phyloP scores from a whole-genome alignment of 345 rosid genomes.

The Dipteronia dyeriana region DNA sequence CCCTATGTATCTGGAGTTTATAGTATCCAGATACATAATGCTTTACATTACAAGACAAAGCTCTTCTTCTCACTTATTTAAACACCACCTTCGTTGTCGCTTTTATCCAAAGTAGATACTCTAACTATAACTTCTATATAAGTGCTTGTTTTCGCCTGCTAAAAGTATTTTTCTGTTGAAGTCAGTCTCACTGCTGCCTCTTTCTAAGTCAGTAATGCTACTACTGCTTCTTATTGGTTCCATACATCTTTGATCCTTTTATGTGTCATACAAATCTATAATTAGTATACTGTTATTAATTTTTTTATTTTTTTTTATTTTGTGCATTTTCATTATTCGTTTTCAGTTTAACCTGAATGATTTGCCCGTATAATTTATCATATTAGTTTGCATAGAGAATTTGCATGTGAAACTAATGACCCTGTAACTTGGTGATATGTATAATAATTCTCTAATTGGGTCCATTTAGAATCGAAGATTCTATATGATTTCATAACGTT shows the following conservation, averaged over 20 bases:
- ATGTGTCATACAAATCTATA: not conserved
- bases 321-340: too few species aligned
- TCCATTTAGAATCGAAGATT: too few species aligned
- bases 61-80: not conserved
- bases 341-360: too few species aligned
- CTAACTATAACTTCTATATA: not conserved
- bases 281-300: too few species aligned
- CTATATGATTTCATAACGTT: too few species aligned
- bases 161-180: not conserved
- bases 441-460: too few species aligned
- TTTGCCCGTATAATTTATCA: too few species aligned
- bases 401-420: not conserved
- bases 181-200: not conserved
- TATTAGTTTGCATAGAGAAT: not conserved
- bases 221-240: not conserved
- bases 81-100: not conserved
- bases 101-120: too few species aligned
- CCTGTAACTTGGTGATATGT: too few species aligned
- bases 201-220: not conserved
- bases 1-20: not conserved
- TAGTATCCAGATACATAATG: not conserved
- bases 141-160: not conserved
- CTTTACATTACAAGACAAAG: not conserved
- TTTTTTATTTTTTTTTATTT: too few species aligned
- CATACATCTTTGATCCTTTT: not conserved